Base-by-base conservation (phyloP, 179 eudicot genomes). In the Nepenthes alata region DNA sequence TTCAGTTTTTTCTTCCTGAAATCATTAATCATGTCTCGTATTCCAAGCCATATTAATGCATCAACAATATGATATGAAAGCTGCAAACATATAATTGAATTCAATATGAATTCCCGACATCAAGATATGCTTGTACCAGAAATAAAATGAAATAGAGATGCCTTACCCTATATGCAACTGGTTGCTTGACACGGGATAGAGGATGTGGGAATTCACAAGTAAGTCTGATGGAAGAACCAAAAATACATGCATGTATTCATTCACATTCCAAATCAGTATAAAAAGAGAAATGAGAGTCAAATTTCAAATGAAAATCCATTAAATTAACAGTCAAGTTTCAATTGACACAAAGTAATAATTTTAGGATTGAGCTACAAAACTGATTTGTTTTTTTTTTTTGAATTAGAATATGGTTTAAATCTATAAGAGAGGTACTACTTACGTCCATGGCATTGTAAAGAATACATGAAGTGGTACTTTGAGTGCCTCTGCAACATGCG, bases 381-480 rank as follows among this genome's bases (percentile, higher is more conserved):
- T 47, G 11, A 0, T 47, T 6, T 25, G 0, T 25, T 25, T 25
- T 25, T 25, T 25, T 25, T 25, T 25, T 25, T 25, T 10, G 9
- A 50, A 50, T 50, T 3, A 50, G 4, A 50, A 50, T 3, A 50
- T 50, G 15, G 15, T 50, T 50, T 50, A 5, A 15, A 61, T 6
- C 34, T 41, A 44, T 47, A 56, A 64, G 38, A 47, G 53, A 60
- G 44, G 39, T 35, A 82, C 25, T 25, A 25, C 86, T 82, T 84
- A 91, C 97, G 97, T 91, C 97, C 97, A 91, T 25, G 97, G 97
- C 97, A 91, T 88, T 25, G 97, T 91, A 71, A 88, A 91, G 74
- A 85, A 85, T 59, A 91, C 81, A 67, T 91, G 97, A 65, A 91
- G 78, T 7, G 97, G 97, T 60, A 91, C 73, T 55, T 80, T 70